phyloP scores from a whole-genome alignment of 2,329 filamentous ascomycete genomes.

The Colletotrichum lupini region DNA sequence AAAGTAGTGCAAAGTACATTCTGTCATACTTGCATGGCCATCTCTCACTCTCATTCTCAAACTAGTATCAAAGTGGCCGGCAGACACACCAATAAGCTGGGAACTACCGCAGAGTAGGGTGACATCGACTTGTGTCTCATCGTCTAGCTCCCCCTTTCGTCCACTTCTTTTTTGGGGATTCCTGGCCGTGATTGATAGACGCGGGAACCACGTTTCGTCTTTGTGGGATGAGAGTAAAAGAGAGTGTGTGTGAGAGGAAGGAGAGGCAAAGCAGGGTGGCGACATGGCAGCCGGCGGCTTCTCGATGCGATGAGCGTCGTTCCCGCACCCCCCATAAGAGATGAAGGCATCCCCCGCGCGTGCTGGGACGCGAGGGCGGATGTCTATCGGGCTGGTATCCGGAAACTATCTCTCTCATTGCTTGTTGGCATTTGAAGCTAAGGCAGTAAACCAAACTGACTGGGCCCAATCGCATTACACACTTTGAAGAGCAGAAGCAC shows the following conservation, averaged over 20 bases:
- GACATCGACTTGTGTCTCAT: slow-evolving; percentile 8
- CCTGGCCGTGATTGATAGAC: slow-evolving; percentile 18
- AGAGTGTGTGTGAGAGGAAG: no score
- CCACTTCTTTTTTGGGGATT: slow-evolving; percentile 10
- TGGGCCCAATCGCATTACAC: background rate
- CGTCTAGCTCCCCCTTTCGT: background rate
- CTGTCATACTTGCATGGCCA: background rate
- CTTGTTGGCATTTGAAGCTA: background rate
- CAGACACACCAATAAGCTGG: slow-evolving; percentile 2
- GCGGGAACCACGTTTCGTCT: slow-evolving; percentile 21
- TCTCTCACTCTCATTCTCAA: background rate
- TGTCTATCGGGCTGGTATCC: background rate
- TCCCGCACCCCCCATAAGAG: slow-evolving; percentile 20
- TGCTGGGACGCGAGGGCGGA: slow-evolving; percentile 1
- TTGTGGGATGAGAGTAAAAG: background rate
- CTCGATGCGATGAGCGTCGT: background rate
- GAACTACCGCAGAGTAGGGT: slow-evolving; percentile 15
- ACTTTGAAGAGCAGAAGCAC: background rate
- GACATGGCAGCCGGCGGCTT: background rate
- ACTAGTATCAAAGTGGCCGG: background rate
- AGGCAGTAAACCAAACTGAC: background rate
- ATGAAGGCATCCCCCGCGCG: slow-evolving; percentile 3
- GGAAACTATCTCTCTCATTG: background rate
- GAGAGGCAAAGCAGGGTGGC: background rate
- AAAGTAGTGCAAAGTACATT: background rate